Conservation (phyloP, 805 yeast species). For the Metschnikowia gelsemii region DNA sequence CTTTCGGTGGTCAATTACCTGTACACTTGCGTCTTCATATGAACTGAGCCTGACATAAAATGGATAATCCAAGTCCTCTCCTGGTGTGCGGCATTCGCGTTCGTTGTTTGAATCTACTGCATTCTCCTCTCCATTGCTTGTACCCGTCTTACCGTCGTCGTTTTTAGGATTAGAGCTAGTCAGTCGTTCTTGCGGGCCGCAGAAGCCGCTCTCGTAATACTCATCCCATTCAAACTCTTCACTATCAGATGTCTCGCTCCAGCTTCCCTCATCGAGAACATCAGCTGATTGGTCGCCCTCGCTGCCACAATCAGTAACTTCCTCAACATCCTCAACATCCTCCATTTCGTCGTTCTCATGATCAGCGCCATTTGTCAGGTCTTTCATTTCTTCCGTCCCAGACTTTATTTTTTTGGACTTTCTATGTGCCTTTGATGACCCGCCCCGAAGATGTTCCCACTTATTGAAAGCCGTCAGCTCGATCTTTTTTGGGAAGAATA, state of each 20-base stretch:
- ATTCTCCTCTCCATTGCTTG: no score
- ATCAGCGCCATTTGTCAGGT: no score
- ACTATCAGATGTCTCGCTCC: neutral
- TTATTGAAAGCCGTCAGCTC: slow-evolving; percentile 5
- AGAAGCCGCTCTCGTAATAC: slow-evolving; percentile 1
- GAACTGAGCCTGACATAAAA: slow-evolving; percentile 10
- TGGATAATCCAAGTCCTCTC: no score
- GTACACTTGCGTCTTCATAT: no score
- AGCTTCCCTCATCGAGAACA: neutral
- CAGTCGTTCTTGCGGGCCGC: no score
- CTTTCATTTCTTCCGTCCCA: no score
- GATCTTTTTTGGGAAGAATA: slow-evolving; percentile 11
- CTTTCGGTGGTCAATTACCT: neutral
- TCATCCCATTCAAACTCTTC: neutral
- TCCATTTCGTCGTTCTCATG: neutral
- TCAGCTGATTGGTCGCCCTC: no score
- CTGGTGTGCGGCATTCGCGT: no score
- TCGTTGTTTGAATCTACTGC: no score
- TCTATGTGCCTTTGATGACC: slow-evolving; percentile 1
- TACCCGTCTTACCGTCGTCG: neutral
- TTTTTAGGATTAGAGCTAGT: no score
- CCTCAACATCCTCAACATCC: neutral
- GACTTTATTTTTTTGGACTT: neutral
- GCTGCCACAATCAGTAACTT: neutral
- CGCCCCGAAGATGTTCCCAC: slow-evolving; percentile 8